Base-by-base conservation (phyloP, 2,329 filamentous ascomycete species). In the Sclerotinia minor region DNA sequence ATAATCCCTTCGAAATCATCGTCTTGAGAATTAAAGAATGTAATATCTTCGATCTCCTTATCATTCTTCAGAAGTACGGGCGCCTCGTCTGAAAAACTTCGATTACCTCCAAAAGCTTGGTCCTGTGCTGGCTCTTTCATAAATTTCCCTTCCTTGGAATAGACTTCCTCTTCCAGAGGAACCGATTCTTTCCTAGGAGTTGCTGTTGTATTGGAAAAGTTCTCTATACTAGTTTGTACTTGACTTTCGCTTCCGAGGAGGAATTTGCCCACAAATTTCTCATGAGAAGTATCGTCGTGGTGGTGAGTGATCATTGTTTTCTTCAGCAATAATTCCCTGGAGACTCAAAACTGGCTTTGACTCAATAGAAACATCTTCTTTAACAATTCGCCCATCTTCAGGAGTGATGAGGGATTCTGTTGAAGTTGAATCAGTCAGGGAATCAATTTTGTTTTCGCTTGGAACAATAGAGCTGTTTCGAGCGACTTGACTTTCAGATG, bases 391-490 rank as follows among this genome's bases (percentile, higher is more conserved):
- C 26, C 50, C 15, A 3, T 2, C 19, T 2, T 19, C 15, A 38
- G 44, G 5, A 5, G 26, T 1, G 3, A 19, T 1, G 19, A 7
- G 15, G 5, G 9, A 8, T 38, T 49, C 58, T 49, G 6, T 24
- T 2, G 15, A 50, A 19, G 15, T 1, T 26, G 15, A 21, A 1
- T 38, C 44, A 0, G 17, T 6, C 2, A 0, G 8, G 3, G 7
- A 24, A 15, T 61, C 29, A 38, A 24, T 3, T 9, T 19, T 0
- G 13, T 50, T 1, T 4, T 50, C 29, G 26, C 35, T 13, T 26
- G 21, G 2, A 50, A 7, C 7, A 7, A 26, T 17, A 15, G 5
- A 50, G 4, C 8, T 38, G 9, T 19, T 50, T 15, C 1, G 0
- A 2, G 32, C 15, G 8, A 3, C 5, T 38, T 13, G 4, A 26